phyloP scores from a whole-genome alignment of 805 yeast genomes.

The Candida berthetii region DNA sequence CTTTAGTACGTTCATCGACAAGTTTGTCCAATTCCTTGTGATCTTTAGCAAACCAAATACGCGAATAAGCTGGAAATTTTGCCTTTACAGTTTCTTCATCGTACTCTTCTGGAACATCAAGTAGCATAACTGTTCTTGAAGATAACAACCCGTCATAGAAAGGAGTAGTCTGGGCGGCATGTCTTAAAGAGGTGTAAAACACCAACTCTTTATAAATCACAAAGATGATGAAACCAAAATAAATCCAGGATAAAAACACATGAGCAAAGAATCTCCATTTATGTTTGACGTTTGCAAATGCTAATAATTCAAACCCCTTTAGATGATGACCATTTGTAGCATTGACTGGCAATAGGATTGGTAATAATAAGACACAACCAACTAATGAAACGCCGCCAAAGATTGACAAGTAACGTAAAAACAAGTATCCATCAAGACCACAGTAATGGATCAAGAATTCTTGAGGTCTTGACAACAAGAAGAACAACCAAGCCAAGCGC shows the following conservation, averaged over 20 bases:
- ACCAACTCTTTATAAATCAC: constrained; percentile 70
- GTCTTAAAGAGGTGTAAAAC: constrained; percentile 66
- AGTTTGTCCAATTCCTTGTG: constrained; percentile 48
- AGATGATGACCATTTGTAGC: constrained; percentile 58
- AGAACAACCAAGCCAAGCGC: constrained; percentile 51
- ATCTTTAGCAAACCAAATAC: constrained; percentile 60
- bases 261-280: constrained; percentile 69
- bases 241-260: constrained; percentile 69
- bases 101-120: constrained; percentile 46
- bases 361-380: constrained; percentile 54
- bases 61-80: constrained; percentile 58
- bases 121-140: constrained; percentile 66
- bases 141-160: constrained; percentile 62
- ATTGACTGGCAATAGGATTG: constrained; percentile 66
- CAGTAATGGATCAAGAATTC: constrained; percentile 60
- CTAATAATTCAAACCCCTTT: constrained; percentile 57
- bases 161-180: constrained; percentile 68
- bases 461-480: constrained; percentile 48
- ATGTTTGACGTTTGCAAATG: constrained; percentile 56
- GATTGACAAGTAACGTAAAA: constrained; percentile 55
- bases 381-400: constrained; percentile 45
- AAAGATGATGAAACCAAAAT: constrained; percentile 59
- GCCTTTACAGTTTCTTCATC: constrained; percentile 45
- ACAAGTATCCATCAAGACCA: constrained; percentile 75
- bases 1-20: constrained; percentile 58